Percentiles rank a stretch among this genome's conserved stretches.
phyloP scores from a whole-genome alignment of 257 asterid genomes.

The Solanum corneliomulleri region DNA sequence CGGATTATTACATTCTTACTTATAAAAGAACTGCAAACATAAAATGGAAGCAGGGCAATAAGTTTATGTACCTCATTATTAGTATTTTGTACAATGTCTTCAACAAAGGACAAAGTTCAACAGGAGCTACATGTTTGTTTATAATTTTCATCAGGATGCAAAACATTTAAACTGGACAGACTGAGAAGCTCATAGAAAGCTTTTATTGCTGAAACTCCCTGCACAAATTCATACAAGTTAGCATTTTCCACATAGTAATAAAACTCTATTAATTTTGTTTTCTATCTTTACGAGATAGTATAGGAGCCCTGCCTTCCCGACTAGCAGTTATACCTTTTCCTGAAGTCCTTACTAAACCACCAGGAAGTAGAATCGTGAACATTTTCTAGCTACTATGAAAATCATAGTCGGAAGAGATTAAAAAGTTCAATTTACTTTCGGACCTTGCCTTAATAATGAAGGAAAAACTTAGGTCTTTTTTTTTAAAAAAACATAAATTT shows the following conservation, averaged over 20 bases:
- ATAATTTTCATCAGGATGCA: constrained; percentile 44
- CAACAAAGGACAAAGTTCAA: constrained; percentile 76
- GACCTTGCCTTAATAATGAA: too few species aligned
- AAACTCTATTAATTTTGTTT: too few species aligned
- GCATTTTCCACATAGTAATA: neutral
- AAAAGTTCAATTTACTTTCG: too few species aligned
- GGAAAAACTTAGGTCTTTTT: too few species aligned
- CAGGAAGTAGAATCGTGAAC: too few species aligned
- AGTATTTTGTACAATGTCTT: constrained; percentile 64
- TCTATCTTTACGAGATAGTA: too few species aligned
- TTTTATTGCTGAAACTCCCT: constrained; percentile 89
- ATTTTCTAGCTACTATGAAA: too few species aligned
- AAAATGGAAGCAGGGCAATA: neutral
- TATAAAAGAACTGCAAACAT: neutral
- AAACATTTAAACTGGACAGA: constrained; percentile 51
- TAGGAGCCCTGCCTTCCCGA: too few species aligned
- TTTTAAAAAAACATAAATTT: too few species aligned
- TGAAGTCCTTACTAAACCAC: too few species aligned
- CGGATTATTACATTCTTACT: neutral
- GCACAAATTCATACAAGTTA: neutral
- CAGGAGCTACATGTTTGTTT: constrained; percentile 64
- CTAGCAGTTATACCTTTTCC: too few species aligned
- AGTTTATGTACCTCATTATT: constrained; percentile 35
- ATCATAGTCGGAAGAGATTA: too few species aligned
- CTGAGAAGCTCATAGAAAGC: constrained; percentile 76